Evolutionary conservation across 2,329 filamentous ascomycete species (phyloP), one percentile per base, ranked within the genome.

Genomic region (Fusarium sp.): DNA sequence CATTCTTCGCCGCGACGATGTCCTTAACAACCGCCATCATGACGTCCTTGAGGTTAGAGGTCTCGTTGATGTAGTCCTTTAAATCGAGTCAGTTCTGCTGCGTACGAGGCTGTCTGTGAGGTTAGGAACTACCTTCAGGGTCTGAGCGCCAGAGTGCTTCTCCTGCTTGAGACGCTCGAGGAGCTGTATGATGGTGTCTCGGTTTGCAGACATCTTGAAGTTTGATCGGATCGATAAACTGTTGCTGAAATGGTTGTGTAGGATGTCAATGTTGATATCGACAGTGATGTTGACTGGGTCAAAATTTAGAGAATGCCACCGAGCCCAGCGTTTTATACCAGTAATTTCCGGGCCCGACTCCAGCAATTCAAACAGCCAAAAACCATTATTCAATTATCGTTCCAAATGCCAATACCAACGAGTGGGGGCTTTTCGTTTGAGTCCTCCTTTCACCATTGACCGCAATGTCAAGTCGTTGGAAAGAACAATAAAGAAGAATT

Each of bases 11-110:
- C 3, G 64, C 42, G 7, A 68, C 67, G 42, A 73, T 68, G 46
- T 65, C 67, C 59, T 73, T 62, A 67, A 69, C 59, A 47, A 74
- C 46, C n/a, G 71, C 58, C 52, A 68, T 56, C n/a, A 74, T 62
- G 13, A 50, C 63, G 54, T 73, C 58, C 38, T 71, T 74, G 42
- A 73, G 65, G 32, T 68, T 57, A 10, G 63, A 47, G 21, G 71
- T 74, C 50, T 73, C 71, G 9, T 23, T 21, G 15, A 72, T 44
- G 59, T 73, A 73, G 16, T 64, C 71, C 71, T 73, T 6, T 33
- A 15, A 25, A 11, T 10, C 9, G 25, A 33, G 43, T 69, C 37
- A 69, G 58, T 44, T 25, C 25, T 32, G 32, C 47, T 49, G 21
- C 11, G 5, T 8, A 40, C 9, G 9, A 47, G 30, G 21, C 1